Evolutionary conservation across 208 protist species (phyloP).

Genomic region (Blastocrithidia nonstop): DNA sequence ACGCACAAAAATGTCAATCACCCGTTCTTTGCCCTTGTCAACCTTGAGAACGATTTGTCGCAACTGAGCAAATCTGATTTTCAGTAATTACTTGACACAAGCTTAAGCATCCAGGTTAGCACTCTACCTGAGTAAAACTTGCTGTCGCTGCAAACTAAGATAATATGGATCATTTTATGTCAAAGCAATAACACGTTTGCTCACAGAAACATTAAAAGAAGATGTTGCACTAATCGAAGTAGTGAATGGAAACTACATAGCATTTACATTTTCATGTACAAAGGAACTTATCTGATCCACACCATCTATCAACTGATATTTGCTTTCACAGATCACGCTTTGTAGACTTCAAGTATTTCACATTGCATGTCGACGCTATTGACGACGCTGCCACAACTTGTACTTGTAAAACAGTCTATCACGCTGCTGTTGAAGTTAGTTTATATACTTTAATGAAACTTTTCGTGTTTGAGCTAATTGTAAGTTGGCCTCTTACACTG

Average conservation of each 20-base stretch:
- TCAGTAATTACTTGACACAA: slow-evolving; percentile 39
- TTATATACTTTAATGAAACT: slow-evolving; percentile 6
- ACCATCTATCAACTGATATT: slow-evolving; percentile 6
- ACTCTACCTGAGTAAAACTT: too few relatives aligned
- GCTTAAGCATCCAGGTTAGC: too few relatives aligned
- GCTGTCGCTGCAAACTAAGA: too few relatives aligned
- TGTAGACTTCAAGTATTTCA: slow-evolving; percentile 6
- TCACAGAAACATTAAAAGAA: too few relatives aligned
- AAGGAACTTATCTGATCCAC: too few relatives aligned
- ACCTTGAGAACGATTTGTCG: background rate
- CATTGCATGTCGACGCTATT: slow-evolving; percentile 2
- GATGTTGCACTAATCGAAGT: too few relatives aligned
- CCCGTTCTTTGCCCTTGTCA: background rate
- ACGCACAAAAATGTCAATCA: background rate
- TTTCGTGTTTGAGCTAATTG: slow-evolving; percentile 13
- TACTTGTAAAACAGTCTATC: slow-evolving; percentile 31
- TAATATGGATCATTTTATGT: too few relatives aligned
- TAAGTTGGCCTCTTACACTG: slow-evolving; percentile 21
- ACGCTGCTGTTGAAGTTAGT: slow-evolving; percentile 5
- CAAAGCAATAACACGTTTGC: too few relatives aligned
- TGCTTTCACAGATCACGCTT: slow-evolving; percentile 8
- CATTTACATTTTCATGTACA: too few relatives aligned
- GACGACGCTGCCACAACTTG: slow-evolving; percentile 19
- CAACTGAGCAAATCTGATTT: background rate
- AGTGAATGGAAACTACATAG: too few relatives aligned